Base-by-base conservation (phyloP, 305 asterid species). In the Fraxinus greggii region DNA sequence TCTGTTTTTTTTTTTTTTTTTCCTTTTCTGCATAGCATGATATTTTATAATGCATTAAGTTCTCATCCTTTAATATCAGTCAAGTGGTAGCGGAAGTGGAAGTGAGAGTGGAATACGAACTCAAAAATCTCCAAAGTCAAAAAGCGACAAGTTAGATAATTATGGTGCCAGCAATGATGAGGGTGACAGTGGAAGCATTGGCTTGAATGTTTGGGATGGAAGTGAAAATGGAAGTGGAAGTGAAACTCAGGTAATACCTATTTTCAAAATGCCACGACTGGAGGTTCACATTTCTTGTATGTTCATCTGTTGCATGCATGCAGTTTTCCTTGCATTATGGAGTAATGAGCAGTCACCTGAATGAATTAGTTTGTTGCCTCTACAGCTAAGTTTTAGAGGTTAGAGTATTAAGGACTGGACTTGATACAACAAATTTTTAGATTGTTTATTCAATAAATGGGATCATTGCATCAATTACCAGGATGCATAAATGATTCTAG, bases 61-160 rank as follows among this genome's bases (percentile, higher is more conserved):
- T 70, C 72, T 70, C 75, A 77, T 61, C 56, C 72, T 59, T 78
- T 78, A 63, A 31, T 70, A 70, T 70, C 75, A 70, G 75, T 70
- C 75, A 70, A 70, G 75, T 31, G 75, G 75, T 13, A 70, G 75
- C 31, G 75, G 75, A n/a, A 54, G 65, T 51, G 63, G 63, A 31
- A 69, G 75, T 70, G 75, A 70, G 31, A 70, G 75, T 70, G 75
- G 75, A 70, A 70, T 70, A 70, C 42, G 75, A 31, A 31, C 75
- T 70, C 75, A 70, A 70, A 70, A 70, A 31, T 70, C 45, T 29
- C 75, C 45, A 2, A 70, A 31, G 42, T 70, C 75, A 70, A 70
- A 17, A 70, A 17, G 75, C 24, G 5, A 6, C 5, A 23, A 70
- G 75, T 70, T 70, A 70, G 40, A 70, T 70, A 70, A 70, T 29